A percentile compares a stretch with the other conserved stretches of the same genome.
phyloP scores from a whole-genome alignment of 2,329 filamentous ascomycete genomes.

The Penicillium sp. region DNA sequence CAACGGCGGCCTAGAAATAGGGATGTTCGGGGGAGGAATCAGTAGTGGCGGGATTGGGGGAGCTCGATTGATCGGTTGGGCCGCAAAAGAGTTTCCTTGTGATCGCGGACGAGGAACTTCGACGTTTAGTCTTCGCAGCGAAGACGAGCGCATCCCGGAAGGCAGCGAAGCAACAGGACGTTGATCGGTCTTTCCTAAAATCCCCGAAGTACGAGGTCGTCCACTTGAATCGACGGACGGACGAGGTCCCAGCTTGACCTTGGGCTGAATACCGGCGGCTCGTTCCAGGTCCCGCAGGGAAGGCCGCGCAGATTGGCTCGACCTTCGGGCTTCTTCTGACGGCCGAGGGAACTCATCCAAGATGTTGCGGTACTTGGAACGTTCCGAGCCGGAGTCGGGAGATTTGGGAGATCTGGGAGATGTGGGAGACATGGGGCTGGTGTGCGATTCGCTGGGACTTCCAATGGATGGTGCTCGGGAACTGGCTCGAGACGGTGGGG shows the following conservation, averaged over 20 bases:
- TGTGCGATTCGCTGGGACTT: conserved; percentile 16
- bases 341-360: conserved; percentile 37
- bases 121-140: conserved; percentile 47
- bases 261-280: conserved; percentile 46
- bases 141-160: conserved; percentile 67
- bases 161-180: conserved; percentile 76
- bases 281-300: conserved; percentile 44
- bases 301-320: conserved; percentile 42
- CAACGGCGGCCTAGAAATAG: conserved; percentile 32
- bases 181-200: conserved; percentile 46
- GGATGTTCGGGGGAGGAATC: conserved; percentile 36
- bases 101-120: conserved; percentile 43
- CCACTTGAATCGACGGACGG: conserved; percentile 64
- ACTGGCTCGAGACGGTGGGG: conserved; percentile 18
- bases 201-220: conserved; percentile 57
- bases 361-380: conserved; percentile 25
- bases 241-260: conserved; percentile 83
- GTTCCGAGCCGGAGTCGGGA: conserved; percentile 21
- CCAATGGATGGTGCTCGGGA: conserved; percentile 17
- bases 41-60: conserved; percentile 40
- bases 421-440: conserved; percentile 16
- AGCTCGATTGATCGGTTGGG: conserved; percentile 26
- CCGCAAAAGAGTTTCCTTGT: conserved; percentile 35
- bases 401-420: conserved; percentile 17
- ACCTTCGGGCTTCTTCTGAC: conserved; percentile 35